Base-by-base conservation (phyloP, 306 rosid genomes). In the Vigna radiata region DNA sequence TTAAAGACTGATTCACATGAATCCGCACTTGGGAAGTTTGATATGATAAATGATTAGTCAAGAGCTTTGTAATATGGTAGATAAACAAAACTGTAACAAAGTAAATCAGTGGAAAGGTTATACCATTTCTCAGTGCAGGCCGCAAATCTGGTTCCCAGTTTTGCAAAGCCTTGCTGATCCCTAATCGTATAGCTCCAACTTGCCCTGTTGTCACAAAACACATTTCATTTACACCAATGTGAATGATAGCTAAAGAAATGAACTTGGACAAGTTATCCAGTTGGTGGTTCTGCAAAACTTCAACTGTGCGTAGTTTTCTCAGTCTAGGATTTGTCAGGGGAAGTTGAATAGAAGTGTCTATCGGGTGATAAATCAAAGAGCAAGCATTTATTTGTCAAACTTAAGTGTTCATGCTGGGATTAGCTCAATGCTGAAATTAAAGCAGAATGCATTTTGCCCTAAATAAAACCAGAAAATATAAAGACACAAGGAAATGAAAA, bases 81-180 rank as follows among this genome's bases (percentile, higher is more conserved):
- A 3, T 5, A 14, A 29, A 41, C 41, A 39, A 25, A 25, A 2
- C 8, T 36, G 44, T 52, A 77, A 60, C 46, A 77, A 25, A 70
- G 54, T 10, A 33, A 67, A 73, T 37, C 58, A 61, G 21, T 13
- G 33, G 65, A 61, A 41, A 8, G 71, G 75, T 23, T 62, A 33
- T 90, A 90, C 98, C 91, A 60, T 41, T 87, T 92, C 86, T 83
- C 43, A 95, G 89, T 12, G 94, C 81, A 29, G 99, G 97, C 62
- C 94, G 97, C 82, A 90, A 19, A 65, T 86, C 97, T 15, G 99
- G 99, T 88, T 92, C 97, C 99, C 97, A 95, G 77, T 78, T 89
- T 86, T 95, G 99, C 85, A 95, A 83, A 77, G 99, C 99, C 90
- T 76, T 92, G 87, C 97, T 95, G 80, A 95, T 83, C 62, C 99